Evolutionary conservation across 768 basidiomycete species (phyloP).

Genomic region (Hemileccinum rubropunctum): DNA sequence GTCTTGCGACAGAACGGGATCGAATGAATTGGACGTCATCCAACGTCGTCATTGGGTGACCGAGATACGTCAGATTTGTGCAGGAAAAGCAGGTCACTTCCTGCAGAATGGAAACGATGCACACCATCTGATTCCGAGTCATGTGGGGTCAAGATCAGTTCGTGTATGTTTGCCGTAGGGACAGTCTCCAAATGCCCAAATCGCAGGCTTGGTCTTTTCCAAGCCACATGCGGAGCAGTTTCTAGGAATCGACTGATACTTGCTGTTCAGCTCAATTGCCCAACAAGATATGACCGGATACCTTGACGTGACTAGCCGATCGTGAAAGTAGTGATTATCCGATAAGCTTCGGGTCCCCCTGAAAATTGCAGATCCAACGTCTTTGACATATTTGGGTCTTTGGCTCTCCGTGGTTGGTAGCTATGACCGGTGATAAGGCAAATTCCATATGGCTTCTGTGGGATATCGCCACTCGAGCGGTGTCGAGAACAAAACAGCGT

Average conservation of each 20-base stretch:
- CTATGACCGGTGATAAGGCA: background rate
- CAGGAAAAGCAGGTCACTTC: too few relatives aligned
- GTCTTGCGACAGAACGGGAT: background rate
- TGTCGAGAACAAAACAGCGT: too few relatives aligned
- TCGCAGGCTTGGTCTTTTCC: too few relatives aligned
- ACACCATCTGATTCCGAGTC: too few relatives aligned
- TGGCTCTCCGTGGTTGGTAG: background rate
- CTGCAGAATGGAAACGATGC: background rate
- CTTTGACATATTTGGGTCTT: background rate
- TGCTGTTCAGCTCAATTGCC: too few relatives aligned
- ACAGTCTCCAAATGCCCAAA: too few relatives aligned
- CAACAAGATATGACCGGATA: background rate
- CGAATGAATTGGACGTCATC: background rate
- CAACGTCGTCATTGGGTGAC: background rate
- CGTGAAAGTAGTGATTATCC: background rate
- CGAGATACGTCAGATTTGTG: too few relatives aligned
- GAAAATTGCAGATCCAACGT: too few relatives aligned
- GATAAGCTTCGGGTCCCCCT: slow-evolving; percentile 1
- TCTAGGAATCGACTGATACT: too few relatives aligned
- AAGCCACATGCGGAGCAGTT: too few relatives aligned
- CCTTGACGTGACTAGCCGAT: background rate
- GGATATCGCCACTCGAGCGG: too few relatives aligned
- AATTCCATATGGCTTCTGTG: background rate
- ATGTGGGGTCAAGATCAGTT: background rate
- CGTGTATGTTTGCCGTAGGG: background rate